Base-by-base conservation (phyloP, 495 filamentous ascomycete species). In the Massariosphaeria phaeospora region DNA sequence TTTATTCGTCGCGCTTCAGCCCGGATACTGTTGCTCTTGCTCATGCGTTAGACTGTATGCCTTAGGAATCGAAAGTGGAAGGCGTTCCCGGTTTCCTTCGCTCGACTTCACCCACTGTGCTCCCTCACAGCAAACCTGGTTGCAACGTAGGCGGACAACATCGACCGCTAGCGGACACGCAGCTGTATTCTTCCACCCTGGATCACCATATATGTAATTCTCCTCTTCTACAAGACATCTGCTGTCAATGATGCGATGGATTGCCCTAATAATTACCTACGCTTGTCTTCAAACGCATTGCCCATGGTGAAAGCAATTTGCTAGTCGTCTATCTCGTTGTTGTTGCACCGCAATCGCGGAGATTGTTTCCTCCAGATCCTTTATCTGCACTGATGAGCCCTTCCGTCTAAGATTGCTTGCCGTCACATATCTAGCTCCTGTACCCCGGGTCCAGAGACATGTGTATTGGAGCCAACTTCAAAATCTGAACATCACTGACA, bases 151-250 rank as follows among this genome's bases (percentile, higher is more conserved):
- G 31, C 44, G 9, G 13, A 17, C 15, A 33, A 20, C 26, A 25
- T 36, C 42, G 36, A 34, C 46, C 50, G 53, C 53, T 26, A 57
- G 53, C 53, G 53, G 42, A 50, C 23, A 39, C 18, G 39, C 36
- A 52, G 6, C 11, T n/a, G n/a, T n/a, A n/a, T 43, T 43, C 36
- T 38, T 25, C 8, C 31, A 20, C 46, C 46, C 21, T 49, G 31
- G 20, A 49, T 9, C 2, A 48, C 44, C 21, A 20, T 20, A 47
- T 49, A 25, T 42, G 48, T 52, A 52, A 41, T 41, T 40, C 24
- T 33, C 27, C 6, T 48, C 29, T 12, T 50, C 21, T 50, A 39
- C 47, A 27, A 50, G 3, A 33, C 20, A 13, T 43, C 36, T 23
- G 15, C 34, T 34, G 8, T 6, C 26, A 25, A 15, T 21, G 2